Evolutionary conservation across 352 stramenopile genomes (phyloP).

Genomic region (Globisporangium spiculum): DNA sequence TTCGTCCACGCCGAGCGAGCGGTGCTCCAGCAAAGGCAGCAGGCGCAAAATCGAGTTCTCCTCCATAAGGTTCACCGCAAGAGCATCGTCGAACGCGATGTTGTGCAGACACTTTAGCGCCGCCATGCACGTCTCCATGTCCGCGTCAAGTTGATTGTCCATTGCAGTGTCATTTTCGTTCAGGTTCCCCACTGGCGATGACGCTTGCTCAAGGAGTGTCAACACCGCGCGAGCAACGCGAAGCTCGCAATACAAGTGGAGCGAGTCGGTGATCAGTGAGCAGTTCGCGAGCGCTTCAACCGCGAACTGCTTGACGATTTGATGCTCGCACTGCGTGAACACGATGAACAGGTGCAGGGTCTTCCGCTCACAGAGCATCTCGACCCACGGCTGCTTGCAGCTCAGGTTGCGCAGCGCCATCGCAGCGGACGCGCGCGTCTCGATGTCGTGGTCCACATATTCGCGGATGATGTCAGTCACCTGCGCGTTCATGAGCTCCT

Average conservation of each 20-base stretch:
- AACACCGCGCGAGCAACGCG: conserved; percentile 49
- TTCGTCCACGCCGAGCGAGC: conserved; percentile 32
- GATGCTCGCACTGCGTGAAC: conserved; percentile 54
- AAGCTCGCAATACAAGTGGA: conserved; percentile 74
- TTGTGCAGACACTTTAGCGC: conserved; percentile 72
- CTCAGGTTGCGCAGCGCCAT: conserved; percentile 80
- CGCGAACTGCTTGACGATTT: conserved; percentile 56
- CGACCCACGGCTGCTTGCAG: conserved; percentile 66
- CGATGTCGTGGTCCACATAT: conserved; percentile 66
- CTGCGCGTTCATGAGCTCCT: conserved; percentile 75
- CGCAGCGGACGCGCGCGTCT: conserved; percentile 61
- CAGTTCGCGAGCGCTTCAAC: conserved; percentile 73
- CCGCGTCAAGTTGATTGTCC: not conserved
- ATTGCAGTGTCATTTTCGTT: not conserved
- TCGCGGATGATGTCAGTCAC: conserved; percentile 66
- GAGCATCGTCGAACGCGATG: conserved; percentile 50
- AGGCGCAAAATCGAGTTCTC: conserved; percentile 43
- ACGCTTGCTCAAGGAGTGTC: conserved; percentile 35
- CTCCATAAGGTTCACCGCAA: conserved; percentile 59
- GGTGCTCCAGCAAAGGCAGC: conserved; percentile 44
- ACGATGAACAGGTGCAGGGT: conserved; percentile 56
- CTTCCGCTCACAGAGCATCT: conserved; percentile 77
- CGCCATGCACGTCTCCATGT: conserved; percentile 58
- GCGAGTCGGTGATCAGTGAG: conserved; percentile 67
- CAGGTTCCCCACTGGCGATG: not conserved